Base-by-base conservation (phyloP, 331 rosid species). In the Prunus yedoensis region DNA sequence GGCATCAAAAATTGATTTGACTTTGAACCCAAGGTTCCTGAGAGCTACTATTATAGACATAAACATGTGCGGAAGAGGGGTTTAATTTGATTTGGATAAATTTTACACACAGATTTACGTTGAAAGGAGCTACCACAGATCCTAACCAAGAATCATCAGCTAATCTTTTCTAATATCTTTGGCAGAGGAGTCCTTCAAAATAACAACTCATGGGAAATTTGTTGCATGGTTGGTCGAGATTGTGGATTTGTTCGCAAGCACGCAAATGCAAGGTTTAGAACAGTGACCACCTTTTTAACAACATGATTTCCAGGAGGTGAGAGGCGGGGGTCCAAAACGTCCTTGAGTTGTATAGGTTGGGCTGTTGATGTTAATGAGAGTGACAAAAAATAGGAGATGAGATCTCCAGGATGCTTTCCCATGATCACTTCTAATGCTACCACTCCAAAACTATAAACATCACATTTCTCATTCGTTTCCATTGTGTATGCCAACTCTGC, bases 321-420 rank as follows among this genome's bases (percentile, higher is more conserved):
- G 62, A 79, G 77, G 14, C 86, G 60, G 46, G 46, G 74, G 52
- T 88, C 89, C 23, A 85, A 9, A 49, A 85, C 81, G 10, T 85
- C 86, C 70, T 74, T 83, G 72, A 85, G 66, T 35, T 47, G 69
- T 23, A 85, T 25, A 45, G 58, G n/a, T 62, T 50, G 30, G 12
- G 74, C 68, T 20, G 4, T 11, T 59, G 76, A 2, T 47, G 68
- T 51, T 16, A 65, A 41, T 54, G 83, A 23, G 2, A 71, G 50
- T 21, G 57, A 80, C 54, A 28, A 63, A 25, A 79, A 63, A 15
- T 21, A 53, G 21, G 68, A 75, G 62, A 82, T 57, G 21, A 88
- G 74, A 53, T 86, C 88, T 16, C 84, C 80, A 0, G 88, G 92
- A 76, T 88, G 90, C 68, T 73, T 75, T 73, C 90, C 92, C 77